Conservation (phyloP, 2,329 filamentous ascomycete species). For the Leptodontidium sp. region DNA sequence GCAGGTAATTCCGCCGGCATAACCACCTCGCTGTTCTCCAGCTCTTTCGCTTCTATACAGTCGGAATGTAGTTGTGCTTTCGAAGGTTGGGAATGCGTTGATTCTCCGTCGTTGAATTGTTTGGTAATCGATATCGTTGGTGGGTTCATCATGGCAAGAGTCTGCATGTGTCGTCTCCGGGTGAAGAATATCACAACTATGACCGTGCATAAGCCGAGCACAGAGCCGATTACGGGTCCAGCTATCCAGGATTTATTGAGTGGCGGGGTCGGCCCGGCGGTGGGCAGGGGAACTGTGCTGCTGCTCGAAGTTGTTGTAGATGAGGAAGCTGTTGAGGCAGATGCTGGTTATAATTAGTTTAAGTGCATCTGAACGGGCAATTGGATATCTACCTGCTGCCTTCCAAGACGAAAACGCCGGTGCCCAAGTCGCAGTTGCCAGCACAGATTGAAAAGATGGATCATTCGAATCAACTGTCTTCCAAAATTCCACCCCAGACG, state of each 20-base stretch:
- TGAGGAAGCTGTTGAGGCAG: constrained; percentile 2
- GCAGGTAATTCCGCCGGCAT: constrained; percentile 39
- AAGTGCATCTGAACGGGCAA: too few relatives aligned
- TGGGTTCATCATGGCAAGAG: neutral
- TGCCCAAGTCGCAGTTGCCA: constrained; percentile 26
- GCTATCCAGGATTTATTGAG: constrained; percentile 37
- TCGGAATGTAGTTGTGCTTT: constrained; percentile 39
- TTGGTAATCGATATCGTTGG: neutral
- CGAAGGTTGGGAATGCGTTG: constrained; percentile 2
- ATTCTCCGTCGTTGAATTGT: constrained; percentile 6
- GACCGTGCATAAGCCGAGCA: constrained; percentile 40
- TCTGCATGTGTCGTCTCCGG: constrained; percentile 30
- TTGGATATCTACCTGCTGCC: constrained; percentile 19
- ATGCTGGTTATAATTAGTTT: neutral
- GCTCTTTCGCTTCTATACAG: constrained; percentile 32
- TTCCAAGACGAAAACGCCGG: constrained; percentile 14
- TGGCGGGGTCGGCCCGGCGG: neutral
- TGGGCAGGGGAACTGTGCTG: constrained; percentile 23
- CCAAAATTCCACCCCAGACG: neutral
- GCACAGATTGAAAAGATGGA: constrained; percentile 15
- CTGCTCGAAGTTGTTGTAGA: constrained; percentile 8
- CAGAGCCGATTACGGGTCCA: constrained; percentile 40
- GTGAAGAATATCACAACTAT: constrained; percentile 43
- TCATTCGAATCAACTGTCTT: neutral
- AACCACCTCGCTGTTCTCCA: constrained; percentile 35